phyloP scores from a whole-genome alignment of 2,329 filamentous ascomycete genomes.

The Hymenoscyphus scutula region DNA sequence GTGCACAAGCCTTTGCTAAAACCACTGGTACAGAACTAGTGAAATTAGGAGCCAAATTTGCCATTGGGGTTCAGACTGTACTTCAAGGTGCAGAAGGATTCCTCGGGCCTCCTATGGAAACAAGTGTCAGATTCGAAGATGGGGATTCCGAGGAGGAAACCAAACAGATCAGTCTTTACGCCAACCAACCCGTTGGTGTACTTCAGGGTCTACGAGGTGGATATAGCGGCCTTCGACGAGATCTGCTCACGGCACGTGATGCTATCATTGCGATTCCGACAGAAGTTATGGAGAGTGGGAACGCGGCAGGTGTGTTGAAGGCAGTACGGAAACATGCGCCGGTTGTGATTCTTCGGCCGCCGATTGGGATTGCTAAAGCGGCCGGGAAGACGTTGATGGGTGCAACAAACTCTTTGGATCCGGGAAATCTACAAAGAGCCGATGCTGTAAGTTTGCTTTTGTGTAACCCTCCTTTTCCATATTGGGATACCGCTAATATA shows the following conservation, averaged over 20 bases:
- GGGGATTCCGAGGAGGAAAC: slow-evolving; percentile 65
- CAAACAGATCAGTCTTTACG: slow-evolving; percentile 85
- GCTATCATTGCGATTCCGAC: slow-evolving; percentile 93
- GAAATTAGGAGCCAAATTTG: slow-evolving; percentile 88
- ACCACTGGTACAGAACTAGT: slow-evolving; percentile 94
- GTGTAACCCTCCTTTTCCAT: slow-evolving; percentile 28
- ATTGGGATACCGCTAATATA: slow-evolving; percentile 11
- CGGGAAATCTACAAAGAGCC: slow-evolving; percentile 72
- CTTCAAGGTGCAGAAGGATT: slow-evolving; percentile 85
- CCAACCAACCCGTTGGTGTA: slow-evolving; percentile 88
- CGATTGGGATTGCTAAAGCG: slow-evolving; percentile 85
- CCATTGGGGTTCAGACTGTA: slow-evolving; percentile 91
- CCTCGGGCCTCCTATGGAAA: slow-evolving; percentile 47
- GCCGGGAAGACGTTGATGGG: slow-evolving; percentile 88
- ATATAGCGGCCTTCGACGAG: slow-evolving; percentile 77
- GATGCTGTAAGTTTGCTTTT: slow-evolving; percentile 75
- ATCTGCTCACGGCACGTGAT: slow-evolving; percentile 82
- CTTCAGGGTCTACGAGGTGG: slow-evolving; percentile 82
- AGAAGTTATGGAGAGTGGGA: slow-evolving; percentile 83
- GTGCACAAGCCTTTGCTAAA: slow-evolving; percentile 83
- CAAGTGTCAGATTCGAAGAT: slow-evolving; percentile 46
- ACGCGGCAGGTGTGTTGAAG: slow-evolving; percentile 74
- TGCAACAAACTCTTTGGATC: slow-evolving; percentile 88
- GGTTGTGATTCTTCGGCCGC: slow-evolving; percentile 88
- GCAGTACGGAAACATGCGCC: slow-evolving; percentile 80